Evolutionary conservation across 2,329 filamentous ascomycete genomes (phyloP).

Genomic region (Colletotrichum sp.): DNA sequence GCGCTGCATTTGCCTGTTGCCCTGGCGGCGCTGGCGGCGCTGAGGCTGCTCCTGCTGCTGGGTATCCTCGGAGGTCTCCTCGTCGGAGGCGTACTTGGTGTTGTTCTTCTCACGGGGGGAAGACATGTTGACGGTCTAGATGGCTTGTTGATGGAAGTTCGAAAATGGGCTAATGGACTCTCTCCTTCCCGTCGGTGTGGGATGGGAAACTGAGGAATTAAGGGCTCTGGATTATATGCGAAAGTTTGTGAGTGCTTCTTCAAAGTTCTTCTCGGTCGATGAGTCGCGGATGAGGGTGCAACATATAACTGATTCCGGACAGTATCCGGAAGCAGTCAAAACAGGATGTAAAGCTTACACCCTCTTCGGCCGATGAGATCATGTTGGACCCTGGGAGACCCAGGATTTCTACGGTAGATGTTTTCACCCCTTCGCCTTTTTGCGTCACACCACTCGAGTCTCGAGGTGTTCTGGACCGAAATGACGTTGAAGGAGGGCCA

Average conservation of each 20-base stretch:
- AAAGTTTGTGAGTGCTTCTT: conserved; percentile 1
- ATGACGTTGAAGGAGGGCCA: conserved; percentile 32
- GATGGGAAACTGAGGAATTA: not conserved
- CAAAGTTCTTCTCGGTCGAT: not conserved
- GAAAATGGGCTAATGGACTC: not conserved
- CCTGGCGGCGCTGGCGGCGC: conserved; percentile 23
- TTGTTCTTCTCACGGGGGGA: conserved; percentile 34
- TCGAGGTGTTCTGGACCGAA: conserved; percentile 17
- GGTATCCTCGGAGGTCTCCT: conserved; percentile 33
- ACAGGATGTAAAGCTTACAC: conserved; percentile 23
- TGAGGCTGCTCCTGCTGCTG: conserved; percentile 29
- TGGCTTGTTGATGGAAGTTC: conserved; percentile 17
- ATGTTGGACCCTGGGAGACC: conserved; percentile 23
- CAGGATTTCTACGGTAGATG: not conserved
- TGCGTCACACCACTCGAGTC: conserved; percentile 19
- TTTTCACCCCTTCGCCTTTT: not conserved
- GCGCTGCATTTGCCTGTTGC: conserved; percentile 29
- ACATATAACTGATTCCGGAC: conserved; percentile 22
- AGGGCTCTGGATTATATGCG: not conserved
- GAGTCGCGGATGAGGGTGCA: conserved; percentile 13
- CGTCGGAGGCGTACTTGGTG: conserved; percentile 40
- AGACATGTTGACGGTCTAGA: conserved; percentile 24
- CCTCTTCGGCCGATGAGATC: conserved; percentile 22
- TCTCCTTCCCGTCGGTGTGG: not conserved
- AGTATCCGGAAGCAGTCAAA: conserved; percentile 13